Evolutionary conservation across 1,139 yeast species (phyloP), one percentile per base, ranked within the genome.

Genomic region (Yamadazyma aaseri): DNA sequence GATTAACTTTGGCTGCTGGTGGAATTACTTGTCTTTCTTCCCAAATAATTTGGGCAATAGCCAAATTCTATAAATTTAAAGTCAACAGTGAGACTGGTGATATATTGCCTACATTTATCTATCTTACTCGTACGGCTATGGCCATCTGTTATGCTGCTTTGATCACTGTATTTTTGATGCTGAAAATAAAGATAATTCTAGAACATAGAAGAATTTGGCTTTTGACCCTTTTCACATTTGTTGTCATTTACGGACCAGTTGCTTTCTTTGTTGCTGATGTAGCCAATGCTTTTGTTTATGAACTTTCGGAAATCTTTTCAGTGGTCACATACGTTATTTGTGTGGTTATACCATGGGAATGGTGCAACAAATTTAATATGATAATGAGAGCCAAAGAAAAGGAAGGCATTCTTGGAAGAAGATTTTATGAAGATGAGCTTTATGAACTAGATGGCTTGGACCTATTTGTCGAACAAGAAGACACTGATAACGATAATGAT

Each of bases 301-400:
- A 81, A 42, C 70, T 86, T 48, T 79, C 89, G 9, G 90, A 84
- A 47, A 65, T 85, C 28, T 81, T 84, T 51, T 79, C 83, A 27
- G 78, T 86, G 24, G 81, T 83, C 1, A 73, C 82, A 6, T 84
- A 81, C 52, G 79, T 84, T n/a, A 69, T 82, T 18, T 74, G 86
- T 33, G 85, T 85, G 29, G 84, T 85, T 5, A 71, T 84, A 12
- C 87, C 86, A 0, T 86, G 95, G 95, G 94, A 83, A 56, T 86
- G 95, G 95, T 76, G 86, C 41, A 87, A 85, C 51, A 71, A 86
- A 41, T 73, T 82, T 34, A 74, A 75, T 39, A 61, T 71, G 10
- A 60, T 81, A 18, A 82, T 81, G 61, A 75, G 75, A 45, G 70
- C 69, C n/a, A 75, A 75, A 41, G 95, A 86, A 47, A 79, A 81